phyloP scores from a whole-genome alignment of 2,329 filamentous ascomycete species.

The Fusarium tjaetaba region DNA sequence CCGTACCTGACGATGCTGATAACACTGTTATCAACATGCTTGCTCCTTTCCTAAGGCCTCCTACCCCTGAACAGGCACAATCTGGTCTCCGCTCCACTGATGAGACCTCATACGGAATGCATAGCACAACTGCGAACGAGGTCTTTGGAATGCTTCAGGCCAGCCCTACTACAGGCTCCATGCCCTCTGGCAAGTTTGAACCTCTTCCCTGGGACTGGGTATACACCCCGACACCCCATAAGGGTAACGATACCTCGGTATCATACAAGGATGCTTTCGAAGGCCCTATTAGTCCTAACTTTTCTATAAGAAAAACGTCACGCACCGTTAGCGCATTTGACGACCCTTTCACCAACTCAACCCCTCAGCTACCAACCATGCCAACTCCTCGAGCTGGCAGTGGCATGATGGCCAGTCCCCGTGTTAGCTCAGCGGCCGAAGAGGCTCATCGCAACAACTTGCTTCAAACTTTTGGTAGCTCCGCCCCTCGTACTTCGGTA shows the following conservation, averaged over 20 bases:
- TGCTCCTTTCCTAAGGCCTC: constrained; percentile 59
- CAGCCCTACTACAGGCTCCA: constrained; percentile 43
- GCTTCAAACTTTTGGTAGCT: constrained; percentile 48
- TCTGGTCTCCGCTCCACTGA: constrained; percentile 44
- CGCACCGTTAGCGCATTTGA: constrained; percentile 35
- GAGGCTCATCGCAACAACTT: constrained; percentile 49
- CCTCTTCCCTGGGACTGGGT: constrained; percentile 64
- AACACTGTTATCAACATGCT: constrained; percentile 58
- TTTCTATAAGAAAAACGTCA: constrained; percentile 34
- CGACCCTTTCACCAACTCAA: constrained; percentile 48
- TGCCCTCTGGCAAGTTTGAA: constrained; percentile 47
- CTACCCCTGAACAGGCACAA: constrained; percentile 53
- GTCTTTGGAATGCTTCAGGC: constrained; percentile 56
- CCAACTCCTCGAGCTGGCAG: constrained; percentile 16
- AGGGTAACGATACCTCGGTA: constrained; percentile 29
- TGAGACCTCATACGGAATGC: constrained; percentile 65
- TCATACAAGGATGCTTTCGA: constrained; percentile 44
- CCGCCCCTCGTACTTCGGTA: constrained; percentile 44
- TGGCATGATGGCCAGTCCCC: constrained; percentile 34
- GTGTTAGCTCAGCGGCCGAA: constrained; percentile 37
- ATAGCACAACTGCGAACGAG: constrained; percentile 61
- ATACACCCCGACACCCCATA: constrained; percentile 49
- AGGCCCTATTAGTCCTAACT: constrained; percentile 36
- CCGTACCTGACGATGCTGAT: constrained; percentile 47
- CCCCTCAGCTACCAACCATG: constrained; percentile 28